phyloP scores from a whole-genome alignment of 1,284 basidiomycete genomes.

The Mycena sp. region DNA sequence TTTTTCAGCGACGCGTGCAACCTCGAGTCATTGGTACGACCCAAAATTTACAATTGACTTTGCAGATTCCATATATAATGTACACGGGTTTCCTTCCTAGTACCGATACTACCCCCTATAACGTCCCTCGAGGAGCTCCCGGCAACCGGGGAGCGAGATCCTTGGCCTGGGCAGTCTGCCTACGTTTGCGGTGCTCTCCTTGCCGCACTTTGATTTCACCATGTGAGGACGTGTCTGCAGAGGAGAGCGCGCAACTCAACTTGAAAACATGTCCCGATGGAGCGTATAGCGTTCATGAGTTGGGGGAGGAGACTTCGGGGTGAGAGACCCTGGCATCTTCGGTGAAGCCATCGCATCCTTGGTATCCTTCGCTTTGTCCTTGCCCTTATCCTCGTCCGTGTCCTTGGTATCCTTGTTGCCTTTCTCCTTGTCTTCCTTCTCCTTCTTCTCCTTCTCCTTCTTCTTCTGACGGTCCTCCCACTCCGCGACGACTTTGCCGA shows the following conservation, averaged over 20 bases:
- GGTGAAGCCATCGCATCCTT: conserved; percentile 26
- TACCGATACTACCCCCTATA: conserved; percentile 2
- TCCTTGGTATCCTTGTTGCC: conserved; percentile 38
- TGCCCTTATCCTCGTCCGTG: conserved; percentile 28
- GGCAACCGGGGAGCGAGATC: conserved; percentile 58
- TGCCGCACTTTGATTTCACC: too few species aligned
- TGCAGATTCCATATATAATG: neutral
- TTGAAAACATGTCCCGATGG: conserved; percentile 70
- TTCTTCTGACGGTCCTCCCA: conserved; percentile 81
- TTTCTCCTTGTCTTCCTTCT: conserved; percentile 37
- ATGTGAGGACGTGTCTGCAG: neutral
- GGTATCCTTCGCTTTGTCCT: conserved; percentile 22
- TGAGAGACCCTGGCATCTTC: conserved; percentile 37
- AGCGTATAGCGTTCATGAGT: conserved; percentile 64
- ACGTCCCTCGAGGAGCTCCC: conserved; percentile 25
- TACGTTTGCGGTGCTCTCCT: conserved; percentile 63
- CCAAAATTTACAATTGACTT: too few species aligned
- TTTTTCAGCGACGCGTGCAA: too few species aligned
- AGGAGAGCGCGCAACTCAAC: conserved; percentile 39
- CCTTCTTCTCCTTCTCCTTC: conserved; percentile 56
- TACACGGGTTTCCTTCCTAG: neutral
- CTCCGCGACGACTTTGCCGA: conserved; percentile 77
- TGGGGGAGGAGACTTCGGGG: conserved; percentile 43
- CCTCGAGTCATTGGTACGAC: too few species aligned
- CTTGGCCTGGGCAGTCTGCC: conserved; percentile 64